Evolutionary conservation across 2,329 filamentous ascomycete species (phyloP), one percentile per base, ranked within the genome.

Genomic region (Acrocalymma vagum): DNA sequence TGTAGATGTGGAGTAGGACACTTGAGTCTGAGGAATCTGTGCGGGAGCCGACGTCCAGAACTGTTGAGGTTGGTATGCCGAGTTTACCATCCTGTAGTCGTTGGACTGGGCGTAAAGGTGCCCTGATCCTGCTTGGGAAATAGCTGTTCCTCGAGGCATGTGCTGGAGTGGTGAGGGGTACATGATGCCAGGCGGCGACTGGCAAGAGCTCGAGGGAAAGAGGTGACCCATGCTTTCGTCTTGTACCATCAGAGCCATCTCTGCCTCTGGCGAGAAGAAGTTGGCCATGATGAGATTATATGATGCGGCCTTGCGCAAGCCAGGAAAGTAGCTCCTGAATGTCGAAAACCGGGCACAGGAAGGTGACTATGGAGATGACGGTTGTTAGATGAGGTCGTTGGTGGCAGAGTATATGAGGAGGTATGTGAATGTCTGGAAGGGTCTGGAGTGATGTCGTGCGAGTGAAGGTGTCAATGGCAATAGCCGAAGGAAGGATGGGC

Each of bases 111-210:
- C 38, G 39, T 63, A 67, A 31, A 66, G 56, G 22, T 48, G 50
- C 37, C 49, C 58, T 38, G 53, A 51, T 29, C 51, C 51, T 16
- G 60, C 33, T 23, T 65, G 53, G 9, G 53, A 55, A 3, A 57
- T 53, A 8, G 56, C 44, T 5, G 59, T 41, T 18, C 51, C 54
- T 31, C 63, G 60, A 24, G 51, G 10, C 51, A 67, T 55, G n/a
- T 64, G 58, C 22, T 66, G 64, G 23, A 69, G 53, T 21, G 65
- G 59, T 41, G 64, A 60, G 33, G 66, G 68, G 45, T 70, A 70
- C 53, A 70, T 62, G 50, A 69, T 66, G 53, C 53, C 64, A 3
- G 65, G 67, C 31, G 67, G 60, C 22, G 68, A 69, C 51, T 67
- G 64, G 39, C 65, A 67, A 44, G 58, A 55, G 49, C 58, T 67